Evolutionary conservation across 768 basidiomycete species (phyloP), one percentile per base, ranked within the genome.

Genomic region (Phylloporus sp.): DNA sequence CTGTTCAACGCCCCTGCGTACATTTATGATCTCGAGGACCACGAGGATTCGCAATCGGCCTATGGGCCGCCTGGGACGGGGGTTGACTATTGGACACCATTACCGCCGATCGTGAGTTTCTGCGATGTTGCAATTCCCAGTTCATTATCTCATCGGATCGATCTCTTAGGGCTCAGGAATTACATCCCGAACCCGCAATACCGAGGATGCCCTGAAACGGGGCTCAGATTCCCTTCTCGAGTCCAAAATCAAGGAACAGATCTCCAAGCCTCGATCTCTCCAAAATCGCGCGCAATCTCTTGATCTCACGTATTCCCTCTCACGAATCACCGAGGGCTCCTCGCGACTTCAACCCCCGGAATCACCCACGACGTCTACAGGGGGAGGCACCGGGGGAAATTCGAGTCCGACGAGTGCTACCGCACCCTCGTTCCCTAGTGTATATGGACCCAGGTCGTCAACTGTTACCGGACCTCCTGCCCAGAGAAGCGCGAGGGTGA

Each of bases 201-300:
- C 76, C 17, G 88, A 90, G 55, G 88, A 90, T 56, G 79, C 83
- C 2, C 63, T 85, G 55, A 89, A 90, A 60, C 80, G 89, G 46
- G 86, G 88, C 23, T 88, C 87, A 1, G 88, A 93, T 66, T 86
- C 90, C 17, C 71, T 90, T 33, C 72, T 90, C 18, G 88, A 91
- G 58, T 80, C 88, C 31, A 92, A 92, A 63, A 64, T 92, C 36
- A 89, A 86, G 67, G 86, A 88, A 49, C 84, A 84, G 53, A 61
- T 70, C 50, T 72, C 75, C 27, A 90, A 90, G 68, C 87, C 88
- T 5, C 84, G 90, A 38, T 85, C 88, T 5, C 69, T 91, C 52
- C 83, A 83, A 51, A 90, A 90, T 56, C 85, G 91, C 15, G 91
- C 91, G 0, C 91, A 94, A 63, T 90, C 86, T 5, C 81, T 95